Evolutionary conservation across 73 alveolate species (phyloP).

Genomic region (Paramecium sexaurelia): DNA sequence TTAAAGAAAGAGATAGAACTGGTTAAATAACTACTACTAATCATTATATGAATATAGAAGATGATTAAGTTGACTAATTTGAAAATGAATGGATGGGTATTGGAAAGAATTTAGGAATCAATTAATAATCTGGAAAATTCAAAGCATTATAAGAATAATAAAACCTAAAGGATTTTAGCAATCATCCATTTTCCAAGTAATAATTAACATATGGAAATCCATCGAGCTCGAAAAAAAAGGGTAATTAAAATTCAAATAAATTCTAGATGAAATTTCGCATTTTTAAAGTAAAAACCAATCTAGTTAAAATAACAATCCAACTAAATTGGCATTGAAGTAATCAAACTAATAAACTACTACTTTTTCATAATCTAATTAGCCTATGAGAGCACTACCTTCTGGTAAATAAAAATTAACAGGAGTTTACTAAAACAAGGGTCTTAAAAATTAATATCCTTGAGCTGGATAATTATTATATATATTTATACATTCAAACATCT

Average conservation of each 20-base stretch:
- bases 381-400: not conserved
- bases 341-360: not conserved
- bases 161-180: not conserved
- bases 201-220: not conserved
- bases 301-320: not conserved
- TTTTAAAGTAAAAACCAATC: not conserved
- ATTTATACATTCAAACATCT: no score
- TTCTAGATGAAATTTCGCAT: not conserved
- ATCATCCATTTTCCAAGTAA: not conserved
- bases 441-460: not conserved
- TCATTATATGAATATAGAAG: slow-evolving; percentile 13
- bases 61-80: slow-evolving; percentile 19
- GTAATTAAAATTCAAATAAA: not conserved
- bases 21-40: slow-evolving; percentile 33
- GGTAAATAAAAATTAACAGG: not conserved
- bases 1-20: not conserved
- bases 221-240: not conserved
- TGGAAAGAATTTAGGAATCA: not conserved
- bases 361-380: not conserved
- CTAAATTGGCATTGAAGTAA: not conserved
- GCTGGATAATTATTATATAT: slow-evolving; percentile 1
- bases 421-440: not conserved
- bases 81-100: slow-evolving; percentile 48
- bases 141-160: not conserved
- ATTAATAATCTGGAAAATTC: not conserved